Evolutionary conservation across 1,139 yeast species (phyloP), one percentile per base, ranked within the genome.

Genomic region (Yamadazyma diospyri): DNA sequence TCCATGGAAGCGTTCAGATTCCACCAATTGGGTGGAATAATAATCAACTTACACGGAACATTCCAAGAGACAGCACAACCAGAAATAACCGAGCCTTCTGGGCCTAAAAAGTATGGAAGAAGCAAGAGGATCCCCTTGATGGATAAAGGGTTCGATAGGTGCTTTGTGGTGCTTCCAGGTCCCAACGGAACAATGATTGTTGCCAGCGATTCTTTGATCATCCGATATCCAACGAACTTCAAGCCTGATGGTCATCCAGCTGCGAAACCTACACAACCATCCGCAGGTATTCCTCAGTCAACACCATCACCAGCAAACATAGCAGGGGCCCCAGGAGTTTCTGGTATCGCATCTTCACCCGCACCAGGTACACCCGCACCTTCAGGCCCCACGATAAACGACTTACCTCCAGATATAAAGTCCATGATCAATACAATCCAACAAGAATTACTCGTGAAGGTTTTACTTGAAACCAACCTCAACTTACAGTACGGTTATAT

Each of bases 111-210:
- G 37, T 55, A 44, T 29, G 29, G 23, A 11, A 57, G 58, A 37
- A 57, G 51, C 19, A 61, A 61, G 34, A 64, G 67, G 33, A 59
- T 69, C 22, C 57, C 71, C n/a, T 59, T 82, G 28, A 61, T 75
- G 17, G 66, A 68, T 42, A 81, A 92, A 52, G 76, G 92, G n/a
- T 92, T 92, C 57, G 97, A 92, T 56, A 72, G 98, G 51, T 72
- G 82, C 0, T 80, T 92, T 55, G 68, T 86, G n/a, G 76, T 87
- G 19, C 77, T 85, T 4, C 94, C 92, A 1, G 81, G 79, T 2
- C 76, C 80, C 12, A 69, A 71, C 42, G 87, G 86, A 4, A 63
- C 76, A 27, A 78, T 86, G 69, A 68, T 89, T 14, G 79, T 92
- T 21, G 96, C 95, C 10, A 81, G 94, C 31, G 98, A 92, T 57